Base-by-base conservation (phyloP, 805 yeast species). In the Starmerella geochares region DNA sequence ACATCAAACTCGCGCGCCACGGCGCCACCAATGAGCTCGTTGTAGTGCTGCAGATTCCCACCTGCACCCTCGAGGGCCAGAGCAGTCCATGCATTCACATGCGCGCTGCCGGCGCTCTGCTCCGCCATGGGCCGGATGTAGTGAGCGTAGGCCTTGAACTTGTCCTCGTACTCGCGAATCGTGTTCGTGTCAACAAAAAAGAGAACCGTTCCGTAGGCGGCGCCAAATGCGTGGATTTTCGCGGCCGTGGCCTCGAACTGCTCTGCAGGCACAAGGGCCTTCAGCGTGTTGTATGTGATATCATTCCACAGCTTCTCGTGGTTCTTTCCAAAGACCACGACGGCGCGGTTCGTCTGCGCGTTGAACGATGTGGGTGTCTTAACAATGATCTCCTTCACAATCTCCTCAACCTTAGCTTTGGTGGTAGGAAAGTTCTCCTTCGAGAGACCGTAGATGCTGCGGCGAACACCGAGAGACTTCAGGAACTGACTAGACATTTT, bases 1-100 rank as follows among this genome's bases (percentile, higher is more conserved):
- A 71, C 65, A 38, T 58, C 60, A 54, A 67, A 72, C 54, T 68
- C 65, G 54, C 70, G 55, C 46, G 70, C 71, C 16, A 62, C 55
- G 20, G 40, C 43, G 31, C 59, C 68, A 55, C 66, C 65, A 46
- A 75, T 70, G 43, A 65, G 63, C 39, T 68, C 73, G 61, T 71
- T 72, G 69, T 70, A 75, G 63, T 75, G 79, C 64, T 75, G 80
- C 56, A 75, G 65, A 56, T 72, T 74, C 53, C 69, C 76, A 53
- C 78, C 78, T 39, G 75, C 60, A 42, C 74, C 75, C 51, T 71
- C 60, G 29, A 65, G 66, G 46, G 68, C 65, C 23, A 75, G 62
- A 21, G 74, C 74, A 33, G 75, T 63, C 80, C 80, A 75, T n/a
- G 72, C 60, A 54, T 66, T 60, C 52, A 75, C 72, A 64, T 73